phyloP scores from a whole-genome alignment of 1,139 yeast genomes.

The Geotrichum fermentans region DNA sequence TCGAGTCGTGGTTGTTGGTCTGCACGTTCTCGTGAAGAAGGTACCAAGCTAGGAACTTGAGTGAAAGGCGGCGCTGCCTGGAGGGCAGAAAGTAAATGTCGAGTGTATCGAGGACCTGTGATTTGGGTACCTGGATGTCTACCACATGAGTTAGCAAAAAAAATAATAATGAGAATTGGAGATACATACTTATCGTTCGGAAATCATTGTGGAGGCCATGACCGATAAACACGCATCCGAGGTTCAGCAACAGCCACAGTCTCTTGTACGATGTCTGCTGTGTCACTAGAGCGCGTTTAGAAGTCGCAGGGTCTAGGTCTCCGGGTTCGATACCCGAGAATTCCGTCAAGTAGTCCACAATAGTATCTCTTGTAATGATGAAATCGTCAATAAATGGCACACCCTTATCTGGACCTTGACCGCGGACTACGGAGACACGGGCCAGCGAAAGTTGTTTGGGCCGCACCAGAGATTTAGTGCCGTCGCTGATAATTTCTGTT shows the following conservation, averaged over 20 bases:
- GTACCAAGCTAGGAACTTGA: slow-evolving; percentile 81
- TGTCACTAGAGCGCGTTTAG: slow-evolving; percentile 70
- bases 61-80: slow-evolving; percentile 71
- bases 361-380: slow-evolving; percentile 57
- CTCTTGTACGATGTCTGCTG: slow-evolving; percentile 81
- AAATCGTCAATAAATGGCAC: slow-evolving; percentile 91
- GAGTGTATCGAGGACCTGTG: slow-evolving; percentile 86
- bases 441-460: slow-evolving; percentile 81
- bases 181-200: slow-evolving; percentile 58
- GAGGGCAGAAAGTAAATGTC: slow-evolving; percentile 69
- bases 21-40: slow-evolving; percentile 74
- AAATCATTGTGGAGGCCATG: slow-evolving; percentile 92
- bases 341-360: slow-evolving; percentile 81
- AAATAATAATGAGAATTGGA: neutral
- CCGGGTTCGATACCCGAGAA: slow-evolving; percentile 92
- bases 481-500: slow-evolving; percentile 69
- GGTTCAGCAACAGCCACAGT: slow-evolving; percentile 78
- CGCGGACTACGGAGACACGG: slow-evolving; percentile 80
- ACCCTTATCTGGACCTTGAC: slow-evolving; percentile 63
- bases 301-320: slow-evolving; percentile 68
- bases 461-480: slow-evolving; percentile 59
- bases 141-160: no score
- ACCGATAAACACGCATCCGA: slow-evolving; percentile 91
- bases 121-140: slow-evolving; percentile 72
- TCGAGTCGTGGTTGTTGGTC: slow-evolving; percentile 91